Percentiles rank a stretch among this genome's conserved stretches.
These are phyloP conservation scores for Ogataea thermomethanolica DNA, from an alignment of 805 yeast genomes.

Conservation along the genomic window DNA sequence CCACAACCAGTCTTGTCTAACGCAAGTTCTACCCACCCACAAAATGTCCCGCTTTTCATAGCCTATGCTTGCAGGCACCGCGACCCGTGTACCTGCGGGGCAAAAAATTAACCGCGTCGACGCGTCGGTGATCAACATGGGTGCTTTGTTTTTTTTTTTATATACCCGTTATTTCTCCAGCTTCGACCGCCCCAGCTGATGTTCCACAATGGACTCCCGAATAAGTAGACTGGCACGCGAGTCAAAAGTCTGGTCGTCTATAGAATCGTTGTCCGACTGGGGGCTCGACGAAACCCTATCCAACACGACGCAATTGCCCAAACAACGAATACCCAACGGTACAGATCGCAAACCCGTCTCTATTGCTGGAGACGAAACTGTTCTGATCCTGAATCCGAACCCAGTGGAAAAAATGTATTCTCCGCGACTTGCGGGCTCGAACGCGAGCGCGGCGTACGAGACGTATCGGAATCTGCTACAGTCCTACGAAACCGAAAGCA, in stretches of 20 bases:
- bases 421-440: neutral
- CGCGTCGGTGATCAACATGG: slow-evolving; percentile 8
- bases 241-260: slow-evolving; percentile 1
- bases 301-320: slow-evolving; percentile 1
- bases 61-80: neutral
- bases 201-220: slow-evolving; percentile 6
- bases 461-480: slow-evolving; percentile 2
- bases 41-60: neutral
- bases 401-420: neutral
- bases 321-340: neutral
- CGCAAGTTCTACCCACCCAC: neutral
- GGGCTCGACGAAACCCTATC: slow-evolving; percentile 21
- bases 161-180: neutral
- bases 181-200: neutral
- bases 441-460: neutral
- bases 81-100: neutral
- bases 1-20: neutral
- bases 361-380: slow-evolving; percentile 1
- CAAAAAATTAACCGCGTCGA: slow-evolving; percentile 1
- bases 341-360: slow-evolving; percentile 8
- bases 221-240: slow-evolving; percentile 4
- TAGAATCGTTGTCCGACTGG: slow-evolving; percentile 20
- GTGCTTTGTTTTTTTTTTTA: slow-evolving; percentile 7
- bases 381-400: neutral
- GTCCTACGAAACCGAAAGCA: slow-evolving; percentile 4